phyloP scores from a whole-genome alignment of 495 filamentous ascomycete genomes.

The Margaritispora aquatica region DNA sequence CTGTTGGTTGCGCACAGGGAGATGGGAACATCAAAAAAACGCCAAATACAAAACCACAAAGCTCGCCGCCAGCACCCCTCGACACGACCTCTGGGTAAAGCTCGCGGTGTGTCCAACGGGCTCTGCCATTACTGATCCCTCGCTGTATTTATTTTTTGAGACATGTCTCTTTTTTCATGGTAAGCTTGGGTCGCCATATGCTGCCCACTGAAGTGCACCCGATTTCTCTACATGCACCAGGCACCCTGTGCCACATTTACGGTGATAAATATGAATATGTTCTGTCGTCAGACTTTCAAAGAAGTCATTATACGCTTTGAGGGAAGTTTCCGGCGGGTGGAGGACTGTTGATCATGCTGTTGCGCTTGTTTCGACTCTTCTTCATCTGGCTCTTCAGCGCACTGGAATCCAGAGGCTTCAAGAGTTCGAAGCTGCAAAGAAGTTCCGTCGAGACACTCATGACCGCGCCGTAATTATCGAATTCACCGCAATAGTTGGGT shows the following conservation, averaged over 20 bases:
- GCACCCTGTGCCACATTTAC: neutral
- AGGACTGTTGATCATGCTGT: constrained; percentile 90
- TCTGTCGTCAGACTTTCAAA: neutral
- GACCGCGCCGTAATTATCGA: constrained; percentile 98
- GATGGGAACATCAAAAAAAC: neutral
- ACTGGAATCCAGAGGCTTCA: constrained; percentile 95
- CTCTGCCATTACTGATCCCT: neutral
- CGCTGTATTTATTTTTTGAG: neutral
- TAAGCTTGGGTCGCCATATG: neutral
- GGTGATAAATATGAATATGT: neutral
- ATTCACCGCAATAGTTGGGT: constrained; percentile 98
- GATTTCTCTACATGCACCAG: constrained; percentile 1
- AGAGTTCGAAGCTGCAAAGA: constrained; percentile 92
- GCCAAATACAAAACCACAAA: neutral
- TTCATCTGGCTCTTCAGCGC: constrained; percentile 99
- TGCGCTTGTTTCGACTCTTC: constrained; percentile 84
- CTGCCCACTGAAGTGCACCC: neutral
- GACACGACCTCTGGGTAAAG: neutral
- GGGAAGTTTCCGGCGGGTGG: constrained; percentile 53
- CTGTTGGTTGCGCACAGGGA: neutral
- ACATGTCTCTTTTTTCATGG: neutral
- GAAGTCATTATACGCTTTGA: constrained; percentile 41
- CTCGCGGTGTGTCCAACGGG: neutral
- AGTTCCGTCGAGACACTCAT: constrained; percentile 95
- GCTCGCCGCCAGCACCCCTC: neutral